Conservation (phyloP, 208 protist species). For the Wallacemonas sp. region DNA sequence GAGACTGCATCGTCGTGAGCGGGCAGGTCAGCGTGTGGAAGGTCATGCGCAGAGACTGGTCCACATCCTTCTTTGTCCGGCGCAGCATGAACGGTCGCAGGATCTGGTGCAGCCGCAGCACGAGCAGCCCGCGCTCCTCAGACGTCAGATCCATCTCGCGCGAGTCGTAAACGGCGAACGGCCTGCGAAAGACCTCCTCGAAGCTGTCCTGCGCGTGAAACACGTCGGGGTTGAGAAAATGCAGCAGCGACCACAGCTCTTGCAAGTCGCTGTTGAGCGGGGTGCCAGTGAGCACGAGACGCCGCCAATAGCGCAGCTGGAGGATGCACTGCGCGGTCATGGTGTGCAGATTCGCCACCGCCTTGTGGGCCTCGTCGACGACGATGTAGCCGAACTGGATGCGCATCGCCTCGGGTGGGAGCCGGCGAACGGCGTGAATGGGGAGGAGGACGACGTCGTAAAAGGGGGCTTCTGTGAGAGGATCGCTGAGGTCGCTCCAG, state of each 20-base stretch:
- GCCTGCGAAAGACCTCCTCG: conserved; percentile 87
- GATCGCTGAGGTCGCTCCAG: conserved; percentile 32
- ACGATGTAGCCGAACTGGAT: conserved; percentile 66
- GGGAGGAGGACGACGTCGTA: conserved; percentile 60
- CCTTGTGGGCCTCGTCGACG: conserved; percentile 85
- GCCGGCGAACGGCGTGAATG: conserved; percentile 36
- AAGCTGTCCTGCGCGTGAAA: conserved; percentile 94
- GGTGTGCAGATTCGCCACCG: conserved; percentile 58
- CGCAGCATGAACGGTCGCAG: conserved; percentile 95
- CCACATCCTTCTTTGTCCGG: conserved; percentile 95
- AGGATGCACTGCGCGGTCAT: conserved; percentile 40
- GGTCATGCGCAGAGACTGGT: conserved; percentile 91
- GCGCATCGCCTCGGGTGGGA: conserved; percentile 17
- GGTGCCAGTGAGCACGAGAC: conserved; percentile 95
- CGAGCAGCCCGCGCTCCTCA: conserved; percentile 62
- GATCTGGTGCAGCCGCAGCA: conserved; percentile 92
- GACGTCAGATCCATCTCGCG: conserved; percentile 46
- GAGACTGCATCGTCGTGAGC: conserved; percentile 52
- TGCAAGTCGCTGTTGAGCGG: conserved; percentile 98
- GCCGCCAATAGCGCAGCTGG: conserved; percentile 30
- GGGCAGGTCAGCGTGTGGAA: conserved; percentile 48
- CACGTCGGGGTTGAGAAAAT: conserved; percentile 96
- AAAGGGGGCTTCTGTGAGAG: conserved; percentile 20
- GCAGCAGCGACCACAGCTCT: conserved; percentile 98
- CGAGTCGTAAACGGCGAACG: conserved; percentile 52